Evolutionary conservation across 257 asterid species (phyloP).

Genomic region (Marsdenia floribunda): DNA sequence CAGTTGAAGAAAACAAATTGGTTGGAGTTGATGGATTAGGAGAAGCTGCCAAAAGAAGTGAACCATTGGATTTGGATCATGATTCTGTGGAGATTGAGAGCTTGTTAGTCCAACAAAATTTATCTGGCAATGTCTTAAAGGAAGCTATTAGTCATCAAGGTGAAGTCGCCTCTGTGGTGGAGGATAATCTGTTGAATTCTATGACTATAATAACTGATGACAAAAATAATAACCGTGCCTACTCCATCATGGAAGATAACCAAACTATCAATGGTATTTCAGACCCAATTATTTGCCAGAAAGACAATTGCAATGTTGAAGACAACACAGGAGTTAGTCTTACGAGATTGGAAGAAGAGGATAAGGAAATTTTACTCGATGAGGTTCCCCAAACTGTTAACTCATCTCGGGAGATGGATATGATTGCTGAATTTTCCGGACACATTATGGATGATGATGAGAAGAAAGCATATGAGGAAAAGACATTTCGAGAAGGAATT

Average conservation of each 20-base stretch:
- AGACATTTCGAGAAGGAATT: slow-evolving; percentile 26
- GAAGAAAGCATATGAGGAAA: slow-evolving; percentile 24
- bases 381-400: slow-evolving; percentile 43
- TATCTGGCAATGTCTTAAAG: slow-evolving; percentile 21
- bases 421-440: slow-evolving; percentile 32
- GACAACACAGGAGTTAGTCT: slow-evolving; percentile 31
- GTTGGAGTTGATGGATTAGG: slow-evolving; percentile 13
- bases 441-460: slow-evolving; percentile 25
- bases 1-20: background rate
- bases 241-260: slow-evolving; percentile 26
- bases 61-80: slow-evolving; percentile 17
- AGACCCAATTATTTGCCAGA: slow-evolving; percentile 20
- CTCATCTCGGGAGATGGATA: slow-evolving; percentile 39
- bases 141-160: slow-evolving; percentile 12
- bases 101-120: slow-evolving; percentile 25
- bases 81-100: slow-evolving; percentile 23
- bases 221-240: slow-evolving; percentile 17
- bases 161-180: slow-evolving; percentile 16
- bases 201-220: slow-evolving; percentile 10
- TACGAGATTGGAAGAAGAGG: slow-evolving; percentile 23
- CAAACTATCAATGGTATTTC: slow-evolving; percentile 22
- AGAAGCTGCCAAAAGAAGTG: slow-evolving; percentile 20
- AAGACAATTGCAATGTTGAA: slow-evolving; percentile 17
- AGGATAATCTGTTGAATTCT: slow-evolving; percentile 21
- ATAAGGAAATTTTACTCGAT: slow-evolving; percentile 21